Evolutionary conservation across 768 basidiomycete species (phyloP), one percentile per base, ranked within the genome.

Genomic region (Macrolepiota dolichaula): DNA sequence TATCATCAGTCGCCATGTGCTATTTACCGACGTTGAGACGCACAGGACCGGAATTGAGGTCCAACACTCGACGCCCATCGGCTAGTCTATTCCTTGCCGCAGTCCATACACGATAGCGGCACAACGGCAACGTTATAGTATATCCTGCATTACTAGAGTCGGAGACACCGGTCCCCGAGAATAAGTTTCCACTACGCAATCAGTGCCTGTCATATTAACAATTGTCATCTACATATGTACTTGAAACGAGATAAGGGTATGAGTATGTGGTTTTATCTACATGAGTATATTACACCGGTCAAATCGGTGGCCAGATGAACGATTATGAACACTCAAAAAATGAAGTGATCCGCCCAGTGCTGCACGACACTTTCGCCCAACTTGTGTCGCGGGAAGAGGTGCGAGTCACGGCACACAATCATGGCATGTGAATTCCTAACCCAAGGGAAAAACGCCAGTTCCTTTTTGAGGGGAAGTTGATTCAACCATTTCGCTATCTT

Each of bases 331-430:
- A n/a, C 15, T 63, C 64, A 77, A 54, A 78, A 55, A 63, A 72
- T 64, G 32, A 91, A 86, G 24, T 81, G 76, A 61, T 83, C 79
- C 9, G 87, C 88, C 87, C 89, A 90, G 70, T 92, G 88, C 62
- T 81, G 78, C 36, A 94, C 53, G 2, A 92, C 80, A 37, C 84
- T 83, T 68, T 86, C 84, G 17, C 92, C 92, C 40, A 73, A 69
- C 38, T 78, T 72, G 65, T 92, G 88, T 12, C 71, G 63, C 64
- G 81, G 74, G 68, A 89, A 89, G 35, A 77, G 74, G 67, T 85
- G 78, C 57, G 85, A 70, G 63, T 92, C 90, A 47, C 92, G 77
- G 69, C 82, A 85, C 10, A 94, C 76, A 63, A 94, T 88, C 59
- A 83, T 76, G 4, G 81, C 89, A 72, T 94, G 92, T 27, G 89